Evolutionary conservation across 2,329 filamentous ascomycete genomes (phyloP).

Genomic region (Clathrospora elynae): DNA sequence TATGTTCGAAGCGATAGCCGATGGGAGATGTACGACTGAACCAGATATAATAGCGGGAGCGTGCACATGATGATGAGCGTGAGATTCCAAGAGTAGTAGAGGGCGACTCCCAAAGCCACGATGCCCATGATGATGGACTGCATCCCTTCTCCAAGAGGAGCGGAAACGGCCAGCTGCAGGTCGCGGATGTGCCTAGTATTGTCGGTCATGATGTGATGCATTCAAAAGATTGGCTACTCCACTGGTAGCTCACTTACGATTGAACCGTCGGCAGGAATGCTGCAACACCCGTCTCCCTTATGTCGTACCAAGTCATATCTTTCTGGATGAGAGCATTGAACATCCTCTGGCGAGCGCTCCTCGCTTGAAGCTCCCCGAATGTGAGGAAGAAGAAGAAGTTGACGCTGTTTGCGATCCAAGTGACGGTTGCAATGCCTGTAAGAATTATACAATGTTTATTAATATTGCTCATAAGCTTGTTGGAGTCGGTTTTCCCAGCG

Average conservation of each 20-base stretch:
- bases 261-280: slow-evolving; percentile 75
- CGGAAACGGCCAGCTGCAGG: slow-evolving; percentile 77
- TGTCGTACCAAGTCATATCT: slow-evolving; percentile 83
- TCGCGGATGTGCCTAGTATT: slow-evolving; percentile 75
- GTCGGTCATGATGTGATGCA: neutral
- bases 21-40: slow-evolving; percentile 65
- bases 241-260: slow-evolving; percentile 61
- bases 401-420: slow-evolving; percentile 69
- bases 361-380: slow-evolving; percentile 82
- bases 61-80: slow-evolving; percentile 78
- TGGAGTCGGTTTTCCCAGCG: slow-evolving; percentile 55
- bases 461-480: slow-evolving; percentile 61
- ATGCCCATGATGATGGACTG: slow-evolving; percentile 68
- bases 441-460: slow-evolving; percentile 67
- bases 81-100: slow-evolving; percentile 82
- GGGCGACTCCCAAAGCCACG: slow-evolving; percentile 71
- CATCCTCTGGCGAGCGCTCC: slow-evolving; percentile 64
- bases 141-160: slow-evolving; percentile 74
- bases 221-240: neutral
- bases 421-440: slow-evolving; percentile 64
- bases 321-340: slow-evolving; percentile 73
- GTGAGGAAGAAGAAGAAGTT: slow-evolving; percentile 74
- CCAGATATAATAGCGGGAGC: slow-evolving; percentile 67
- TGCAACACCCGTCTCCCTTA: slow-evolving; percentile 69
- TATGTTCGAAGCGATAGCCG: slow-evolving; percentile 69